These are phyloP conservation scores for Lentinula boryana DNA, from an alignment of 768 basidiomycete species.

Conservation along the genomic window DNA sequence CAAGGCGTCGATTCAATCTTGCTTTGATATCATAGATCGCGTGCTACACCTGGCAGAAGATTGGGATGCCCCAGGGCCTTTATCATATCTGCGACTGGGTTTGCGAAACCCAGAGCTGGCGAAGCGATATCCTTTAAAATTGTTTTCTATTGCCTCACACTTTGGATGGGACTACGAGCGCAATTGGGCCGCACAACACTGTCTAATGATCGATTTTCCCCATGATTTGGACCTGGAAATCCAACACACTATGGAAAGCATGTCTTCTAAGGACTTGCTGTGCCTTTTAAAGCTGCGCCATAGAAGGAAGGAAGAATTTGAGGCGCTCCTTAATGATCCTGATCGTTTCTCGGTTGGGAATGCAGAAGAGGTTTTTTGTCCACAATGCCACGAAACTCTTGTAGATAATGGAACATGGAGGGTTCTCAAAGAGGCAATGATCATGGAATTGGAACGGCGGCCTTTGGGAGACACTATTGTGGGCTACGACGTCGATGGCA, in stretches of 20 bases:
- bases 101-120: conserved; percentile 43
- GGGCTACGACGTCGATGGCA: conserved; percentile 3
- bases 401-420: conserved; percentile 61
- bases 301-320: conserved; percentile 43
- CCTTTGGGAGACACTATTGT: conserved; percentile 46
- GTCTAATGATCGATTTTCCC: conserved; percentile 47
- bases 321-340: conserved; percentile 46
- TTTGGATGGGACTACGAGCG: conserved; percentile 60
- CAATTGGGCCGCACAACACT: conserved; percentile 48
- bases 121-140: conserved; percentile 36
- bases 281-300: conserved; percentile 54
- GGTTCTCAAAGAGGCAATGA: conserved; percentile 50
- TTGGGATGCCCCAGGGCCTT: conserved; percentile 63
- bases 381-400: conserved; percentile 43
- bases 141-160: conserved; percentile 52
- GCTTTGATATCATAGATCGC: conserved; percentile 48
- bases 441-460: conserved; percentile 52
- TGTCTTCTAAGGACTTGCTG: conserved; percentile 48
- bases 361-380: conserved; percentile 39
- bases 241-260: conserved; percentile 30
- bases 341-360: conserved; percentile 54
- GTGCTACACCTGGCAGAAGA: conserved; percentile 60
- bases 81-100: conserved; percentile 48
- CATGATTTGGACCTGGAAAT: conserved; percentile 19
- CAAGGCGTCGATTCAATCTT: conserved; percentile 29